These are phyloP conservation scores for Gilbertella persicaria DNA, from an alignment of 371 early-diverging fungal genomes.

Conservation along the genomic window DNA sequence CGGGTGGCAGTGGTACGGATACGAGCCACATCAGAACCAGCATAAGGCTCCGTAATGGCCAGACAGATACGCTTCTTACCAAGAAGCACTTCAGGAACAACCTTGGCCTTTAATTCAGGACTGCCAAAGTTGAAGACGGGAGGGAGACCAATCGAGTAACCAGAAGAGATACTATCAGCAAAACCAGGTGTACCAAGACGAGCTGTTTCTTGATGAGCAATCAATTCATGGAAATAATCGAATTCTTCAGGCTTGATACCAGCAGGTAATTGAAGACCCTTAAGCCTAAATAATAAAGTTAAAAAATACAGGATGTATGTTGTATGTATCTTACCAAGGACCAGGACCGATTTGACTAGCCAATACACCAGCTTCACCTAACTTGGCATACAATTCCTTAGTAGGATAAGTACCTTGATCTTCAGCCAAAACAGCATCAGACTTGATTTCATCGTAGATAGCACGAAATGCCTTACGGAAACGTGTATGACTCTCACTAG, in stretches of 20 bases:
- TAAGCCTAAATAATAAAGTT: slow-evolving; percentile 3
- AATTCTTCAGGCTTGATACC: slow-evolving; percentile 59
- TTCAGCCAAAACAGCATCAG: slow-evolving; percentile 47
- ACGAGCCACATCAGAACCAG: slow-evolving; percentile 81
- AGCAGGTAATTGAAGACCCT: slow-evolving; percentile 41
- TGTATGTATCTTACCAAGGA: slow-evolving; percentile 24
- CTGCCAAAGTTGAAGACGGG: slow-evolving; percentile 73
- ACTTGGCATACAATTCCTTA: slow-evolving; percentile 49
- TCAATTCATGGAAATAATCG: slow-evolving; percentile 80
- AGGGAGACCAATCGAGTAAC: slow-evolving; percentile 53
- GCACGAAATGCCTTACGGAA: slow-evolving; percentile 59
- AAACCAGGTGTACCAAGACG: slow-evolving; percentile 83
- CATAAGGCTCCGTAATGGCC: slow-evolving; percentile 68
- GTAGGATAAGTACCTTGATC: slow-evolving; percentile 47
- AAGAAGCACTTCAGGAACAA: slow-evolving; percentile 67
- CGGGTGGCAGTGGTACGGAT: slow-evolving; percentile 72
- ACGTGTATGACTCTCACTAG: slow-evolving; percentile 58
- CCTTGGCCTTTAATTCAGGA: slow-evolving; percentile 53
- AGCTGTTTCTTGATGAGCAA: slow-evolving; percentile 77
- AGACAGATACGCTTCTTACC: slow-evolving; percentile 83
- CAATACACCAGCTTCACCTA: slow-evolving; percentile 71
- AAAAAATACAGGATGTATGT: no score
- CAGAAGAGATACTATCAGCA: slow-evolving; percentile 46
- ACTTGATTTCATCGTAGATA: slow-evolving; percentile 50
- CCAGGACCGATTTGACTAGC: slow-evolving; percentile 64